Base-by-base conservation (phyloP, 306 rosid species). In the Sindora glabra region DNA sequence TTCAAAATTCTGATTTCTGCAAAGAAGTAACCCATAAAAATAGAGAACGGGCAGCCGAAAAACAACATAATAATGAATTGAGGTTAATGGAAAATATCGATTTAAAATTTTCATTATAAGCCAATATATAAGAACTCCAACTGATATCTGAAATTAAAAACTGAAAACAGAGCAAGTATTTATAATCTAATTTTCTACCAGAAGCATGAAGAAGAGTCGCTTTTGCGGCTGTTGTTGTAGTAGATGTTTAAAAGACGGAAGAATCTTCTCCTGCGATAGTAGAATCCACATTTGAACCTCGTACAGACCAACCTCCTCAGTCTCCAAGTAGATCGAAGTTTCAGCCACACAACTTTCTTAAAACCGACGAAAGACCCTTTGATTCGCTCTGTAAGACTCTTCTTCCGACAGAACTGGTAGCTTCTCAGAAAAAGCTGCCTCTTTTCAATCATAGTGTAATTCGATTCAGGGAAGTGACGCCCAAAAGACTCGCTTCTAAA, bases 351-450 rank as follows among this genome's bases (percentile, higher is more conserved):
- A 18, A 82, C 74, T 65, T 71, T 84, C 51, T 74, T 87, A 16
- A 54, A 79, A 56, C 80, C 81, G 37, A 69, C 44, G 64, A 90
- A 49, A n/a, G 83, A 78, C 32, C 83, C 79, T 63, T 65, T 87
- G 47, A 90, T 64, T 55, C 79, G 86, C 63, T 80, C 82, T 0
- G 58, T 2, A 1, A 90, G 10, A 18, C 62, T 86, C 77, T 69
- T 77, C 65, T 79, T 86, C 44, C 90, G 48, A 69, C 76, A 36
- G 74, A 90, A 90, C 66, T 84, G 86, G 60, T 90, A 90, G 82
- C 97, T 90, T 73, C 90, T 84, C 4, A 87, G 76, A 24, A 84
- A 90, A 2, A 84, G 17, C 48, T 84, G 97, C 49, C 97, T 76
- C 85, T 86, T 90, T 71, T 87, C 94, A 78, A 80, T 78, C 84